Base-by-base conservation (phyloP, 2,329 filamentous ascomycete species). In the Aureobasidium vineae region DNA sequence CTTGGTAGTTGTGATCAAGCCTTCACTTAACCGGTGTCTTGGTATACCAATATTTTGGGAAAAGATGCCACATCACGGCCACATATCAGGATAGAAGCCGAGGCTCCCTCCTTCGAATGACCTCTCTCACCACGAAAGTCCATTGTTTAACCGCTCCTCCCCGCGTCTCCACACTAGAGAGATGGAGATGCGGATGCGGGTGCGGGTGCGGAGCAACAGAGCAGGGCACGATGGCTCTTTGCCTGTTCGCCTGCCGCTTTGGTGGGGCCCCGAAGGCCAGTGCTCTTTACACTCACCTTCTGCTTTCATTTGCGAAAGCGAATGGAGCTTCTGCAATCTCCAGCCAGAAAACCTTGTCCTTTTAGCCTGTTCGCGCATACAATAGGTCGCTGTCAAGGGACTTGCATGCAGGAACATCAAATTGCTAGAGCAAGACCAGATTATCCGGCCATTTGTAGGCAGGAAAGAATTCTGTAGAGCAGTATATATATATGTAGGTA, bases 401-500 rank as follows among this genome's bases (percentile, higher is more conserved):
- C 23, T 19, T n/a, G 45, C 45, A 50, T 63, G 59, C 59, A 63
- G 45, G 45, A 63, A 63, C 45, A n/a, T 16, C 4, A 21, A 23
- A 28, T 23, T 63, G 19, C 59, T 63, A 63, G 45, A n/a, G 10
- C 31, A 63, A 13, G 43, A 40, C 2, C 36, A 63, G 45, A 64
- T 64, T 64, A 64, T 54, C 61, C 61, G 61, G 61, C n/a, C 8
- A 38, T 53, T 15, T 21, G 28, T 23, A 45, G 61, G 33, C 21
- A 33, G 38, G 41, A n/a, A 45, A 23, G 23, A n/a, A n/a, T 2
- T n/a, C 8, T 23, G 38, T 16, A 45, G 40, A 53, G 49, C 11
- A 36, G 38, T 64, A 64, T 64, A 64, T 54, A 64, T 54, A 64
- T 43, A 54, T 33, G 49, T 54, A 64, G 49, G 49, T n/a, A 4